Base-by-base conservation (phyloP, 805 yeast species). In the Starmerella stigmatis region DNA sequence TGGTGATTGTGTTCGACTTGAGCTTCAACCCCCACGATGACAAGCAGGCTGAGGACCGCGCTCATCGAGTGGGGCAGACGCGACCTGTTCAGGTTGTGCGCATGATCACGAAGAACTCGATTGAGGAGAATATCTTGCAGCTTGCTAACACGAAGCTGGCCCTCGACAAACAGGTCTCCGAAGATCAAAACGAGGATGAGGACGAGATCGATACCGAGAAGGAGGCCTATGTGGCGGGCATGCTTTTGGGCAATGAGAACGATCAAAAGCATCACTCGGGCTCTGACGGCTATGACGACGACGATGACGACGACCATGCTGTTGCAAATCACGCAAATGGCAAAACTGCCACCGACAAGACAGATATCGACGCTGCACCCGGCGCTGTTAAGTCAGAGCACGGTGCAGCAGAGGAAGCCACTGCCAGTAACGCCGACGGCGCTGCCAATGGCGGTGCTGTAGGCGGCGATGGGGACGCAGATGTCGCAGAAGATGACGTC, bases 11-110 rank as follows among this genome's bases (percentile, higher is more conserved):
- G 26, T 88, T 79, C 60, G 99, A 92, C 61, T 89, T 86, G 61
- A 80, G 94, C 41, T 92, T 92, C 68, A 92, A 92, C 60, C 99
- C 99, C 0, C 98, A 92, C 63, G 98, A 92, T 62, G 99, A 92
- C 60, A 82, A 82, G 60, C 99, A 92, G 66, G 99, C 99, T 2
- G 97, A 94, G 61, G 99, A 92, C 63, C 76, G 99, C 60, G 95
- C 97, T 0, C 99, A 92, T 63, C 75, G 99, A 64, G 96, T 92
- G 21, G 98, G 98, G 1, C 97, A 89, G 65, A 76, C 79, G 6
- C 76, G 80, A 44, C 85, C 82, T 40, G 99, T 92, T 17, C 67
- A 70, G 43, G 95, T 94, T 15, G 72, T 75, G 32, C 76, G 94
- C 46, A 65, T 92, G 49, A 78, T 92, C 43, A 74, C 82, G 9